Percentiles rank a stretch among this genome's conserved stretches.
These are phyloP conservation scores for Domatiomyces catenatus DNA, from an alignment of 2,329 filamentous ascomycete species.

Conservation along the genomic window DNA sequence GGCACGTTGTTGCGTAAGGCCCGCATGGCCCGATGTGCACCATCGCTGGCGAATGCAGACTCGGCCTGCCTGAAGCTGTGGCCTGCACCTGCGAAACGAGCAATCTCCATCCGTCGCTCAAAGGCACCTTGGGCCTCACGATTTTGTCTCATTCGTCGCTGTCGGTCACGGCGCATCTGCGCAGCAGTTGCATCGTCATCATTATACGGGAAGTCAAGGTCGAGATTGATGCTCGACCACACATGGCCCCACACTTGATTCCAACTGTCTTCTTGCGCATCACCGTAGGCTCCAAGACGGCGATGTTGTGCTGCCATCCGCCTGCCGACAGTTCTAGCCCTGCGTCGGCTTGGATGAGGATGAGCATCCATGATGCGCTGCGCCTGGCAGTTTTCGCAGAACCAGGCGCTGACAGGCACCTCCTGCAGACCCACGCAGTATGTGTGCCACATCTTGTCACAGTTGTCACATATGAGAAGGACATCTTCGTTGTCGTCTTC, in stretches of 20 bases:
- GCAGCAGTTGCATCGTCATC: slow-evolving; percentile 46
- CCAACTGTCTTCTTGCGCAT: slow-evolving; percentile 43
- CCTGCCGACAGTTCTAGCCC: slow-evolving; percentile 22
- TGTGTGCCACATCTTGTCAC: slow-evolving; percentile 78
- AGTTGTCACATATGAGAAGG: slow-evolving; percentile 79
- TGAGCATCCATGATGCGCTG: slow-evolving; percentile 29
- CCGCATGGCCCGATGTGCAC: slow-evolving; percentile 19
- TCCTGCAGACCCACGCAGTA: slow-evolving; percentile 73
- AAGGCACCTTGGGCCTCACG: slow-evolving; percentile 52
- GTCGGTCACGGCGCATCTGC: slow-evolving; percentile 40
- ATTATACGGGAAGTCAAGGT: slow-evolving; percentile 74
- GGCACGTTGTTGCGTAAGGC: slow-evolving; percentile 26
- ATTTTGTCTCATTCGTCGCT: slow-evolving; percentile 31
- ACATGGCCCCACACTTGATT: slow-evolving; percentile 77
- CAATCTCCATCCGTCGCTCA: slow-evolving; percentile 71
- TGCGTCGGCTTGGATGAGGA: slow-evolving; percentile 23
- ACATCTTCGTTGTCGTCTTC: slow-evolving; percentile 66
- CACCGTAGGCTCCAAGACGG: slow-evolving; percentile 25
- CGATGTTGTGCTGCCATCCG: slow-evolving; percentile 33
- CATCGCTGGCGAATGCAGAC: slow-evolving; percentile 33
- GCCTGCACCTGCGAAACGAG: slow-evolving; percentile 56
- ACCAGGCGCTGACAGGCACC: slow-evolving; percentile 69
- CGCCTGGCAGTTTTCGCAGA: slow-evolving; percentile 65
- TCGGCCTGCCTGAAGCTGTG: slow-evolving; percentile 58
- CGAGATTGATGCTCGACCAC: slow-evolving; percentile 61